These are phyloP conservation scores for Stropharia rugosoannulata DNA, from an alignment of 768 basidiomycete species.

Conservation along the genomic window DNA sequence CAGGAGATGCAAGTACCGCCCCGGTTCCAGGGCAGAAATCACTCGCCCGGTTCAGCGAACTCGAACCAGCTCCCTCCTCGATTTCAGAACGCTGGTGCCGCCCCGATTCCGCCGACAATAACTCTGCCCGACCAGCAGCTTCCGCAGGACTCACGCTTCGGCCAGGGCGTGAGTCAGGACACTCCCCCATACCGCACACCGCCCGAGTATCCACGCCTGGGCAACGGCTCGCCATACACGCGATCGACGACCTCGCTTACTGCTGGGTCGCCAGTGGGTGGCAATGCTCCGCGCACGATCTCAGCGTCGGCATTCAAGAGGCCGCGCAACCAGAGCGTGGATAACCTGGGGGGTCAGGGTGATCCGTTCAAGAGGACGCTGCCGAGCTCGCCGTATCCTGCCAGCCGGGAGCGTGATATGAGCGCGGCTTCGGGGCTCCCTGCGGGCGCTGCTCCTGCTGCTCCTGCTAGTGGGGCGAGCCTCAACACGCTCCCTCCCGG, in stretches of 20 bases:
- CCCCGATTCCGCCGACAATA: conserved; percentile 20
- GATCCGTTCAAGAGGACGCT: conserved; percentile 44
- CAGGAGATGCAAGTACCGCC: conserved; percentile 23
- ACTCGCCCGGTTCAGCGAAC: conserved; percentile 13
- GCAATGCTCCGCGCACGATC: conserved; percentile 54
- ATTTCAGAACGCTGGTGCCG: conserved; percentile 23
- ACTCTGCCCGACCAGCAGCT: conserved; percentile 6
- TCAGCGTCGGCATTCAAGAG: conserved; percentile 75
- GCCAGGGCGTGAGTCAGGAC: conserved; percentile 6
- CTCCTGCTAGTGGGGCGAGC: neutral
- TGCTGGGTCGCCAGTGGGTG: conserved; percentile 10
- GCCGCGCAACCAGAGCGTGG: conserved; percentile 30
- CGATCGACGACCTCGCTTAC: conserved; percentile 2
- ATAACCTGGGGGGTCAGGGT: conserved; percentile 9
- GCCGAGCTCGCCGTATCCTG: conserved; percentile 42
- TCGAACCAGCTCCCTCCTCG: conserved; percentile 20
- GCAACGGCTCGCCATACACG: neutral
- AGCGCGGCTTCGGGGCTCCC: neutral
- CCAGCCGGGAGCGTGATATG: conserved; percentile 5
- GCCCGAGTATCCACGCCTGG: conserved; percentile 39
- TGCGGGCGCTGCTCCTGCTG: neutral
- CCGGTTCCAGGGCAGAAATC: conserved; percentile 20
- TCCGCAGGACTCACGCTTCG: conserved; percentile 8
- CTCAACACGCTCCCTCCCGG: conserved; percentile 1
- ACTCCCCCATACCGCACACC: conserved; percentile 41